Conservation (phyloP, 768 basidiomycete species). For the Tulasnella sp. region DNA sequence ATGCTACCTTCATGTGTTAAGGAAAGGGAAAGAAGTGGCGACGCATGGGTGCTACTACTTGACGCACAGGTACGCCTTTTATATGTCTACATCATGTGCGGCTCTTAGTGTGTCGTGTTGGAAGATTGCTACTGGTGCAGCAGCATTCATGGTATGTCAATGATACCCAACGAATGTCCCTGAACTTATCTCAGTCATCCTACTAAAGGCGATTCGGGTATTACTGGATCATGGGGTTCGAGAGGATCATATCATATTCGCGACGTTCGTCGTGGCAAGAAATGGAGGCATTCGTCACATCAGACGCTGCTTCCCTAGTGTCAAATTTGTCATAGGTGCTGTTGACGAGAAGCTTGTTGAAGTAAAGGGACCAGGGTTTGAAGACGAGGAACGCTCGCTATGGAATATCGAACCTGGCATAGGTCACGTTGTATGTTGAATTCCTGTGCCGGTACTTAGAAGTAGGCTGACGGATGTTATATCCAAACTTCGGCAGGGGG, state of each 20-base stretch:
- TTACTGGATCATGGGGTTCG: constrained; percentile 84
- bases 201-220: constrained; percentile 54
- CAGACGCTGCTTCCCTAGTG: constrained; percentile 66
- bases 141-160: constrained; percentile 58
- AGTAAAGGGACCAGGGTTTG: constrained; percentile 42
- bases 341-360: constrained; percentile 68
- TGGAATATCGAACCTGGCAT: constrained; percentile 68
- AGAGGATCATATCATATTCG: constrained; percentile 75
- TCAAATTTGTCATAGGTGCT: constrained; percentile 74
- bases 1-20: constrained; percentile 68
- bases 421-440: constrained; percentile 81
- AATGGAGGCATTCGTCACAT: constrained; percentile 66
- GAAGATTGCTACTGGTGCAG: constrained; percentile 86
- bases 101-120: background rate
- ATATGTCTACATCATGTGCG: background rate
- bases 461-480: too few species aligned
- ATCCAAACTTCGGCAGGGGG: too few species aligned
- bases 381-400: constrained; percentile 52
- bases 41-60: constrained; percentile 74
- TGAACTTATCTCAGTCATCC: background rate
- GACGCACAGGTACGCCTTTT: constrained; percentile 58
- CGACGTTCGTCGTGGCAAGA: constrained; percentile 79
- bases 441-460: too few species aligned
- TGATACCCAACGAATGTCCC: too few species aligned
- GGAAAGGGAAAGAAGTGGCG: constrained; percentile 44